These are phyloP conservation scores for Paramecium primaurelia DNA, from an alignment of 73 alveolate species.

Conservation along the genomic window DNA sequence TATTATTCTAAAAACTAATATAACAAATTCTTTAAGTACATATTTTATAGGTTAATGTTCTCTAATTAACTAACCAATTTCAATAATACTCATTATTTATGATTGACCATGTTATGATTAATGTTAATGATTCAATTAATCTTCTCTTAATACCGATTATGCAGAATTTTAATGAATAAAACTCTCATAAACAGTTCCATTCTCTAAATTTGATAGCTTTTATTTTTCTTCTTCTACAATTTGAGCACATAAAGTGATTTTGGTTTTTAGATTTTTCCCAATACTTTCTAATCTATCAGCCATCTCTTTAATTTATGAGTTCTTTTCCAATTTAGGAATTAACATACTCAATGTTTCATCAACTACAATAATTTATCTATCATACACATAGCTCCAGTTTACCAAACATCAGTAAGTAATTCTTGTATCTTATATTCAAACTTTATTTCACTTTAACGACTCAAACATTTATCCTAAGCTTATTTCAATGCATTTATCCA, in stretches of 20 bases:
- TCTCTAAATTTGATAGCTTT: background rate
- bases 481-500: conserved; percentile 53
- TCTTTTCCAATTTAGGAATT: conserved; percentile 29
- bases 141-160: background rate
- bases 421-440: background rate
- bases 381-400: background rate
- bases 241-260: background rate
- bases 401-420: conserved; percentile 8
- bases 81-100: background rate
- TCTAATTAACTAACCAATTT: background rate
- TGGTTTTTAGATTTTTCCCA: conserved; percentile 9
- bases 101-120: background rate
- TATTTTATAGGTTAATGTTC: conserved; percentile 38
- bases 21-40: background rate
- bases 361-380: background rate
- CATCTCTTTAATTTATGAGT: background rate
- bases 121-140: background rate
- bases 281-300: conserved; percentile 28
- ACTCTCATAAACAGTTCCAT: conserved; percentile 42
- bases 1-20: background rate
- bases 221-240: conserved; percentile 25
- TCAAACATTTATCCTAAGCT: conserved; percentile 34
- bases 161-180: background rate
- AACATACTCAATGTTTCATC: conserved; percentile 50
- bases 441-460: background rate